Conservation (phyloP, 2,329 filamentous ascomycete species). For the Fusarium algeriense region DNA sequence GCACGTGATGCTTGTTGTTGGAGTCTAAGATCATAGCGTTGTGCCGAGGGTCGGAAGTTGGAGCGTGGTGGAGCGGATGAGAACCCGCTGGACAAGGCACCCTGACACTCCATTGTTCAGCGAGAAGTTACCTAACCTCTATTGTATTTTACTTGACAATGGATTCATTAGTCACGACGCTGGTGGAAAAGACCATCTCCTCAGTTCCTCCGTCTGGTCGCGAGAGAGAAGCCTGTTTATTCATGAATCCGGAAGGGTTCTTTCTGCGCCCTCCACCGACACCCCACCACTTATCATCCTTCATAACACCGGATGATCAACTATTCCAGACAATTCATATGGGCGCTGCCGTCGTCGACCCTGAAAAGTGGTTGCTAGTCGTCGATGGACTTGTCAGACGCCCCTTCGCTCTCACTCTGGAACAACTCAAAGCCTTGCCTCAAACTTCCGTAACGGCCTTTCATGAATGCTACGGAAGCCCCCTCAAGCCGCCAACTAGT, state of each 20-base stretch:
- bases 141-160: neutral
- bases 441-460: conserved; percentile 8
- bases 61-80: neutral
- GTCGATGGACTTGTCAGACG: conserved; percentile 2
- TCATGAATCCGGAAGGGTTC: conserved; percentile 3
- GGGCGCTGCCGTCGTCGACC: conserved; percentile 7
- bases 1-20: conserved; percentile 1
- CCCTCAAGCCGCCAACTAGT: neutral
- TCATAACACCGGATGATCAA: neutral
- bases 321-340: conserved; percentile 26
- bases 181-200: neutral
- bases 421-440: conserved; percentile 4
- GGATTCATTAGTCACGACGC: accelerated
- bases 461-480: conserved; percentile 28
- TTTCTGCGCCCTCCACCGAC: conserved; percentile 8
- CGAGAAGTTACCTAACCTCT: too few relatives aligned
- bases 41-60: neutral
- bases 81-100: neutral
- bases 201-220: accelerated
- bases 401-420: conserved; percentile 1
- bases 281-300: neutral
- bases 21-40: accelerated
- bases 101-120: too few relatives aligned
- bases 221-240: conserved; percentile 7
- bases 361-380: neutral